phyloP scores from a whole-genome alignment of 345 rosid species.

The Isatis tinctoria region DNA sequence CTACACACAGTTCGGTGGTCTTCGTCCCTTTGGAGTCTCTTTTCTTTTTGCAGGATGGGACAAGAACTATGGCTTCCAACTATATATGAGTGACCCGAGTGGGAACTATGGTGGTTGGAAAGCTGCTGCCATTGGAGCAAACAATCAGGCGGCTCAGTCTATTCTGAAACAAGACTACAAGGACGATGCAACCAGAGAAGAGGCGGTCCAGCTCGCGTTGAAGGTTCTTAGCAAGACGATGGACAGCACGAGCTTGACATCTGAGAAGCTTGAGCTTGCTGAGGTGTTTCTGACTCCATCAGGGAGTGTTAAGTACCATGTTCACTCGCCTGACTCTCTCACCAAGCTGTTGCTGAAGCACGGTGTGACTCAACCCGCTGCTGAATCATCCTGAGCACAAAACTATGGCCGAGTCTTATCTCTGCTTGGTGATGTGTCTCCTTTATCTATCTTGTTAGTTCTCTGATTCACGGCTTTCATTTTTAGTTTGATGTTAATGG shows the following conservation, averaged over 20 bases:
- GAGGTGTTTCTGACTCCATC: slow-evolving; percentile 77
- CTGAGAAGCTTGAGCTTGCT: slow-evolving; percentile 91
- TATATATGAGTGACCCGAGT: slow-evolving; percentile 94
- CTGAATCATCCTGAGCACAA: slow-evolving; percentile 50
- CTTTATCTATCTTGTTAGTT: slow-evolving; percentile 9
- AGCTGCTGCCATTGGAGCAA: slow-evolving; percentile 94
- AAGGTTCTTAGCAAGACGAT: slow-evolving; percentile 95
- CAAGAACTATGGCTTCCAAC: slow-evolving; percentile 85
- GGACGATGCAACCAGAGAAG: slow-evolving; percentile 84
- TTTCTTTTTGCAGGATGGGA: slow-evolving; percentile 98
- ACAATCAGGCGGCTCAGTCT: slow-evolving; percentile 97
- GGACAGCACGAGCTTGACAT: slow-evolving; percentile 97
- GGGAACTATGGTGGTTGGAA: slow-evolving; percentile 98
- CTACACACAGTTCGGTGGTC: slow-evolving; percentile 95
- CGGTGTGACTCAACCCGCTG: slow-evolving; percentile 79
- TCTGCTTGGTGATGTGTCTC: not conserved
- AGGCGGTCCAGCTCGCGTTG: slow-evolving; percentile 81
- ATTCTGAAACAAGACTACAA: slow-evolving; percentile 96
- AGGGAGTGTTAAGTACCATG: slow-evolving; percentile 84
- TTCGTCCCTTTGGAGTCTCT: slow-evolving; percentile 92
- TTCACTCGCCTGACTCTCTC: slow-evolving; percentile 68
- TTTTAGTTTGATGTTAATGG: slow-evolving; percentile 14
- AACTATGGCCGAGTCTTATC: not conserved
- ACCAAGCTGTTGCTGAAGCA: slow-evolving; percentile 68
- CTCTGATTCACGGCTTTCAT: not conserved